These are phyloP conservation scores for Verticillium dahliae DNA, from an alignment of 2,329 filamentous ascomycete species.

Conservation along the genomic window DNA sequence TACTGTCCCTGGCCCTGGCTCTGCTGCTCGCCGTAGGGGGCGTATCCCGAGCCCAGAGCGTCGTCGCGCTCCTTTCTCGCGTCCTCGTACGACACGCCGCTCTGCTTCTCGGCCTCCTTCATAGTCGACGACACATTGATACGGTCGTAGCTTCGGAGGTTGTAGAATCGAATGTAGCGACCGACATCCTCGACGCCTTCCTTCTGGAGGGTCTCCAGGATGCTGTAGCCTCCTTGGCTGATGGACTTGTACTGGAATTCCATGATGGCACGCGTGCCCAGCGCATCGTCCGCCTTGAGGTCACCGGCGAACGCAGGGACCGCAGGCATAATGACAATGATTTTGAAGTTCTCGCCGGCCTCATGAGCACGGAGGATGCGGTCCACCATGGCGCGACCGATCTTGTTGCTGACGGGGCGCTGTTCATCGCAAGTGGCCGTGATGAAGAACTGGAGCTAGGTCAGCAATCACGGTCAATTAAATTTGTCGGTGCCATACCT, in stretches of 20 bases:
- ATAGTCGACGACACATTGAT: constrained; percentile 65
- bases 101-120: constrained; percentile 50
- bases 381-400: constrained; percentile 73
- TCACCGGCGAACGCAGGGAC: constrained; percentile 81
- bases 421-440: constrained; percentile 68
- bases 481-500: constrained; percentile 24
- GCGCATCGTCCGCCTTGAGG: constrained; percentile 61
- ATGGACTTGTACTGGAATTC: constrained; percentile 81
- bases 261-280: constrained; percentile 80
- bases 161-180: constrained; percentile 78
- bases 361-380: constrained; percentile 66
- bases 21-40: constrained; percentile 21
- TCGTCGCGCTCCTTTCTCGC: constrained; percentile 60
- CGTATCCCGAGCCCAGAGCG: constrained; percentile 40
- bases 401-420: constrained; percentile 67
- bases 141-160: constrained; percentile 76
- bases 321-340: constrained; percentile 72
- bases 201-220: constrained; percentile 63
- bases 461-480: background rate
- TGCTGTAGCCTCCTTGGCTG: constrained; percentile 68
- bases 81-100: constrained; percentile 62
- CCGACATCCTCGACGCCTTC: constrained; percentile 64
- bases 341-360: constrained; percentile 59
- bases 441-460: constrained; percentile 65
- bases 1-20: constrained; percentile 38